Evolutionary conservation across 768 basidiomycete genomes (phyloP), one percentile per base, ranked within the genome.

Genomic region (Leccinum uliginosum): DNA sequence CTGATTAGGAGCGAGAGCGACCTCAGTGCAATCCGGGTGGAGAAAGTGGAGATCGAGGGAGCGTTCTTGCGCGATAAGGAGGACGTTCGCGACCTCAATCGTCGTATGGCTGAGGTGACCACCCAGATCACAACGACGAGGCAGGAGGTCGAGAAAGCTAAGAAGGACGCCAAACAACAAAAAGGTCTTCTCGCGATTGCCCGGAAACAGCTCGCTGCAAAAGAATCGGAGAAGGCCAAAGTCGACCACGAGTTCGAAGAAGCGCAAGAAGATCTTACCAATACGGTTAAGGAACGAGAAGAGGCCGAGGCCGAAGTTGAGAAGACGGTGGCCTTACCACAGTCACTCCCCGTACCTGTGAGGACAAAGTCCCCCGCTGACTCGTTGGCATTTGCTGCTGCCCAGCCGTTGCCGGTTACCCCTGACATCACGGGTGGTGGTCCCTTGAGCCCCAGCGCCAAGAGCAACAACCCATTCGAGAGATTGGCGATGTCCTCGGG

Each of bases 141-240:
- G 70, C 76, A 73, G 11, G 86, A 91, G 59, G 75, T 93, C 21
- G 97, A 98, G 71, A 94, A 90, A 75, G 71, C 82, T 40, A 94
- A 86, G 77, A 98, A 91, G 74, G 95, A 98, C 51, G 93, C 91
- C 2, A 89, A 96, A 70, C 93, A 97, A 67, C 95, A 98, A 76
- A 98, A 93, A 70, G 97, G 97, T 10, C 78, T 96, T 60, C 79
- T 96, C 23, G 94, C 94, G 5, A 96, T 98, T 68, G 91, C 92
- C 6, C 88, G 87, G 76, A 98, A 99, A 71, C 97, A 98, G 75
- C 76, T 98, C 26, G 82, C 81, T 24, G 83, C 89, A 5, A 88
- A 91, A 59, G 96, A 98, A 70, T 76, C 80, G 0, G 90, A 91
- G 64, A 83, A 81, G 55, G 82, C 80, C 14, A 89, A 83, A 69